Percentiles rank a stretch among this genome's conserved stretches.
Evolutionary conservation across 2,329 filamentous ascomycete species (phyloP).

Genomic region (Phaeosphaeriaceae sp.): DNA sequence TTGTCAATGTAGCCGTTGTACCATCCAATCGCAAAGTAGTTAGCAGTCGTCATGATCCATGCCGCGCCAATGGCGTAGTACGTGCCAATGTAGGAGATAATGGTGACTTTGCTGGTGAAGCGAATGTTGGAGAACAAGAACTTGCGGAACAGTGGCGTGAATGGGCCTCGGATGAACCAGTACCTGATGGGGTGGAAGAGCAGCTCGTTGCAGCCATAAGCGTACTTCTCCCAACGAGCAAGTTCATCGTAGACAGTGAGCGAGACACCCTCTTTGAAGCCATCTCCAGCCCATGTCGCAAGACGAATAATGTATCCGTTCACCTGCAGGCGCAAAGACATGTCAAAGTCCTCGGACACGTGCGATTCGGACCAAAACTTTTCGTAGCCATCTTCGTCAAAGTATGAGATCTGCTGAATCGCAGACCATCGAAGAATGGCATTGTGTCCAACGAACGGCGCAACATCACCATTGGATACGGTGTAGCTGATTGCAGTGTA

Average conservation of each 20-base stretch:
- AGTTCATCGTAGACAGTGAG: slow-evolving; percentile 77
- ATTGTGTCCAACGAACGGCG: slow-evolving; percentile 81
- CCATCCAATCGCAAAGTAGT: slow-evolving; percentile 77
- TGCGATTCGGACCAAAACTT: slow-evolving; percentile 79
- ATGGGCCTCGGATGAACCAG: slow-evolving; percentile 69
- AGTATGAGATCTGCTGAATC: slow-evolving; percentile 62
- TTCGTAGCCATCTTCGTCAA: slow-evolving; percentile 58
- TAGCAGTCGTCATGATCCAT: slow-evolving; percentile 70
- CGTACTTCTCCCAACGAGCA: slow-evolving; percentile 75
- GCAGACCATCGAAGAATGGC: slow-evolving; percentile 76
- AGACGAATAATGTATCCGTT: slow-evolving; percentile 74
- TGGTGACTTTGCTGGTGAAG: slow-evolving; percentile 73
- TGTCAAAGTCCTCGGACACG: slow-evolving; percentile 82
- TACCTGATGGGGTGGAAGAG: slow-evolving; percentile 73
- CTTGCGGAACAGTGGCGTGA: slow-evolving; percentile 69
- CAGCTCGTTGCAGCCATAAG: slow-evolving; percentile 75
- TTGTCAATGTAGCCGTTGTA: slow-evolving; percentile 78
- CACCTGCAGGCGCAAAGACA: slow-evolving; percentile 75
- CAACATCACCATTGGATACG: slow-evolving; percentile 74
- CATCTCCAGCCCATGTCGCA: slow-evolving; percentile 72
- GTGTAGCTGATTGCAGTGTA: slow-evolving; percentile 77
- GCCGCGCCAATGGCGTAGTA: slow-evolving; percentile 76
- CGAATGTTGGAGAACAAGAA: slow-evolving; percentile 70
- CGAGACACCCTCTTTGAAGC: slow-evolving; percentile 77
- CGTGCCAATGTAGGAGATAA: slow-evolving; percentile 74